Evolutionary conservation across 129 eudicot genomes (phyloP), one percentile per base, ranked within the genome.

Genomic region (Flaveria linearis): DNA sequence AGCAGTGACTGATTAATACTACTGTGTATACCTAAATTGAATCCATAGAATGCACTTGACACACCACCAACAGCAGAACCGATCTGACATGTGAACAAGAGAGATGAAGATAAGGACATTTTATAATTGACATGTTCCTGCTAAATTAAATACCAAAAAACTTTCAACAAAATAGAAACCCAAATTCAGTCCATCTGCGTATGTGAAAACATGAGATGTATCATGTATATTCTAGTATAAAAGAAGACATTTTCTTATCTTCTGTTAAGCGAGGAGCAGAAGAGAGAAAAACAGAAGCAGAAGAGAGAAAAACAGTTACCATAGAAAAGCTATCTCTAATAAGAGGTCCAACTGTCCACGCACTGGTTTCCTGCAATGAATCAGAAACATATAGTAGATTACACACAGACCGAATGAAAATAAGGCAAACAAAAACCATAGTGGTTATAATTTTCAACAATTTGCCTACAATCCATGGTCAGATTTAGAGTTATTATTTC

Each of bases 51-150:
- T 49, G 92, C 94, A 76, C 96, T 91, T 22, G 94, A 78, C 14
- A 84, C 88, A 22, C 98, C 98, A 39, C 98, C 98, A 77, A 92
- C 94, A 50, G 98, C 98, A 78, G 98, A 84, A 56, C 98, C 98
- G 83, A 93, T 93, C 98, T 93, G 69, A 26, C 16, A 47, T 26
- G 12, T 14, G 8, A 73, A n/a, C 25, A 69, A 58, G 5, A 28
- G 20, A 30, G 33, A 49, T 39, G 23, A 26, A 63, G 65, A 53
- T 52, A 66, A 52, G 55, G 9, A 47, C 18, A 47, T 9, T 15
- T 20, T 20, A 76, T 41, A 15, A 39, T 50, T 39, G 17, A 45
- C 25, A 57, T 5, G 7, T 57, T 22, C 14, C 64, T 20, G 64
- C 23, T 57, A 57, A 57, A 17, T 55, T 17, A 18, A 7, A 55